Percentiles rank a stretch among this genome's conserved stretches.
phyloP scores from a whole-genome alignment of 1,284 basidiomycete genomes.

The Pascua sp. region DNA sequence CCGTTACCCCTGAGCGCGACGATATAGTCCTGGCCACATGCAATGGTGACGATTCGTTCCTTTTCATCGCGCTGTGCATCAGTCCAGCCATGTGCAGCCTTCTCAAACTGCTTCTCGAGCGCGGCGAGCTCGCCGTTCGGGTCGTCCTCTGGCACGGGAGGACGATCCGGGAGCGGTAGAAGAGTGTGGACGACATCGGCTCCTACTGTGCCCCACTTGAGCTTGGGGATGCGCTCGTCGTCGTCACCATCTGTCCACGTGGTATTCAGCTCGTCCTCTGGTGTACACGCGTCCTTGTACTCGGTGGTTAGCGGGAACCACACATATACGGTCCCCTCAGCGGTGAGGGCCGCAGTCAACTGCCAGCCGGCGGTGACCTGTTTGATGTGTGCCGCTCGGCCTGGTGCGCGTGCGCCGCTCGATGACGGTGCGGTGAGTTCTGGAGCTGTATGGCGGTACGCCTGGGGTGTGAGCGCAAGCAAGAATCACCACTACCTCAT shows the following conservation, averaged over 20 bases:
- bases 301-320: conserved; percentile 62
- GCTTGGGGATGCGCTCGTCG: conserved; percentile 11
- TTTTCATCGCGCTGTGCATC: conserved; percentile 28
- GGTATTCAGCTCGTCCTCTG: conserved; percentile 48
- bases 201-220: conserved; percentile 36
- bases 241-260: conserved; percentile 12
- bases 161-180: conserved; percentile 22
- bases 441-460: conserved; percentile 37
- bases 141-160: background rate
- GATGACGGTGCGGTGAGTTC: conserved; percentile 31
- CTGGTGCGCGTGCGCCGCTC: conserved; percentile 19
- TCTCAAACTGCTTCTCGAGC: conserved; percentile 49
- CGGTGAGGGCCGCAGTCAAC: conserved; percentile 66
- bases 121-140: conserved; percentile 44
- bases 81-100: background rate
- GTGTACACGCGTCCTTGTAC: conserved; percentile 37
- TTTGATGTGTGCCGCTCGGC: conserved; percentile 37
- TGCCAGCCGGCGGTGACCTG: conserved; percentile 75
- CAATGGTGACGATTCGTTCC: conserved; percentile 68
- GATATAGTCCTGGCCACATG: conserved; percentile 63
- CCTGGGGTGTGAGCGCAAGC: conserved; percentile 14
- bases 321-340: conserved; percentile 65
- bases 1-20: conserved; percentile 63
- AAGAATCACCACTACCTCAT: conserved; percentile 11
- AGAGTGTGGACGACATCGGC: conserved; percentile 23